Base-by-base conservation (phyloP, 176 grass and related monocot genomes). In the Areca catechu region DNA sequence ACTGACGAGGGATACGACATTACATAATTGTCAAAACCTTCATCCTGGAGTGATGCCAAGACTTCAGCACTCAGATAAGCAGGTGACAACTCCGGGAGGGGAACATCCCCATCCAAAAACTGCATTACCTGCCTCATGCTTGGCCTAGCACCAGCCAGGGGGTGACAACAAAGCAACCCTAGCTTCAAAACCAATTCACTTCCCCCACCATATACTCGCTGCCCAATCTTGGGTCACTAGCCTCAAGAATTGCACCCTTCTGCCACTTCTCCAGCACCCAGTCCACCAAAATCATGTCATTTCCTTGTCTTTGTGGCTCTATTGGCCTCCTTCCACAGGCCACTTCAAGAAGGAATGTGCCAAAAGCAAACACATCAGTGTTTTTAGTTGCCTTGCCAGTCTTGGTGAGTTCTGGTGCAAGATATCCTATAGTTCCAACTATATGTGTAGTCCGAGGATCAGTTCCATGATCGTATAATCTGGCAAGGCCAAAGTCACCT, bases 321-420 rank as follows among this genome's bases (percentile, higher is more conserved):
- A 79, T 3, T 0, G 77, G 56, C 30, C 63, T 53, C 56, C 22
- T 50, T 10, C 70, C 77, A 16, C 77, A 74, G 0, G 53, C 30
- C 0, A 80, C 34, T 17, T 79, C 69, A 1, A 79, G 49, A 17
- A 62, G 7, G 10, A 79, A 54, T 73, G 47, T 0, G 50, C 73
- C 69, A 61, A 80, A 80, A 3, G 76, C 54, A 19, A 48, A 79
- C 0, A 79, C 21, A 3, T 79, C 76, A 5, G 68, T 66, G 15
- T 7, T 4, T 0, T 53, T 77, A 4, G 77, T 77, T 0, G 77
- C 74, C 77, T 28, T 74, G 34, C 83, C 77, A 0, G 6, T 67
- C 4, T 19, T 4, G 0, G 18, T 48, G 5, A 75, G 2, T 21
- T 77, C 74, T 2, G 24, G 61, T 2, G 53, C 29, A 20, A 77